These are phyloP conservation scores for Gossypium lobatum DNA, from an alignment of 441 rosid genomes.

Conservation along the genomic window DNA sequence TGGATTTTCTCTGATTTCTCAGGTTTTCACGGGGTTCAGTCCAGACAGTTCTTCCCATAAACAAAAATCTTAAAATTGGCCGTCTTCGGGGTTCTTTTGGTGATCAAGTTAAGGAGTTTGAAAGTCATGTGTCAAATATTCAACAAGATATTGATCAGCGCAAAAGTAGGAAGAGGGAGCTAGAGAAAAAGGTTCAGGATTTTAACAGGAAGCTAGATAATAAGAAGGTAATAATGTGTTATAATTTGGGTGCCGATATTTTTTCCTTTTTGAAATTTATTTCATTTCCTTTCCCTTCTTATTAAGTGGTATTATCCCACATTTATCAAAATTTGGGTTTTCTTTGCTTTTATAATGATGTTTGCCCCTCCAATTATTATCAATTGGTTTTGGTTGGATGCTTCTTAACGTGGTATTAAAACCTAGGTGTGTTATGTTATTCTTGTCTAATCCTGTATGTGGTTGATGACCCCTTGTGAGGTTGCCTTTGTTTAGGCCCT, in stretches of 20 bases:
- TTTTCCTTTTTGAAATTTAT: not conserved
- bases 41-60: constrained; percentile 82
- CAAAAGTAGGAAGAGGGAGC: constrained; percentile 57
- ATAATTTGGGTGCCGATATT: not conserved
- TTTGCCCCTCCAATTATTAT: not conserved
- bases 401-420: not conserved
- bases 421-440: not conserved
- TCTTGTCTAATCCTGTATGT: not conserved
- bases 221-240: constrained; percentile 43
- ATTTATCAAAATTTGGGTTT: not conserved
- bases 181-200: constrained; percentile 42
- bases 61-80: constrained; percentile 39
- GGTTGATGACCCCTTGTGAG: too few relatives aligned
- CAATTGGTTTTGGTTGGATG: not conserved
- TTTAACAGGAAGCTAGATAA: constrained; percentile 34
- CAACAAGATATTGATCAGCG: constrained; percentile 40
- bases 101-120: constrained; percentile 66
- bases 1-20: constrained; percentile 16
- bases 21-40: constrained; percentile 91
- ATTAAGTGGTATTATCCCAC: not conserved
- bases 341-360: not conserved
- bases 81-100: constrained; percentile 85
- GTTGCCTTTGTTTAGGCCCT: not conserved
- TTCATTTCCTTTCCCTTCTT: not conserved
- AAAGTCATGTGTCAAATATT: constrained; percentile 32